These are phyloP conservation scores for Gyrodon lividus DNA, from an alignment of 768 basidiomycete genomes.

Conservation along the genomic window DNA sequence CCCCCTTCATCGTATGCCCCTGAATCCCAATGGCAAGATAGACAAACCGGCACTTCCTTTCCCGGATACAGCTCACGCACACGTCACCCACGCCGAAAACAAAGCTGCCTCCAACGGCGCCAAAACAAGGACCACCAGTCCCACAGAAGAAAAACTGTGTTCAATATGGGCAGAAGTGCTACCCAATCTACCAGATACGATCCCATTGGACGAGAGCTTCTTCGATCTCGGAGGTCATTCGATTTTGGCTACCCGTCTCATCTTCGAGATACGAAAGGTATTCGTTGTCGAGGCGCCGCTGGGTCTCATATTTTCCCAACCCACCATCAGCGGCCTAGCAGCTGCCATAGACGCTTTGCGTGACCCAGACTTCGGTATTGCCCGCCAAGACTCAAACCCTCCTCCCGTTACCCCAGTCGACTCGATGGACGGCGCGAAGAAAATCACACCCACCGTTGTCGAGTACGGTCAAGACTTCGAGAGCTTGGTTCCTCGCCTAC, in stretches of 20 bases:
- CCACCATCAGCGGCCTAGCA: constrained; percentile 80
- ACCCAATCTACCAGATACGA: constrained; percentile 70
- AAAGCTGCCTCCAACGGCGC: constrained; percentile 26
- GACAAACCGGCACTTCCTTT: constrained; percentile 98
- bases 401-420: constrained; percentile 16
- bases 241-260: constrained; percentile 93
- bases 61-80: constrained; percentile 85
- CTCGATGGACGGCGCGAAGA: constrained; percentile 12
- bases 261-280: constrained; percentile 92
- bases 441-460: constrained; percentile 33
- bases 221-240: constrained; percentile 99
- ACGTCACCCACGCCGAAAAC: constrained; percentile 42
- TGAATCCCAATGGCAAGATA: constrained; percentile 98
- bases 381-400: constrained; percentile 30
- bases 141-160: constrained; percentile 80
- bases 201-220: constrained; percentile 92
- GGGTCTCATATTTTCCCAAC: constrained; percentile 87
- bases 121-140: constrained; percentile 42
- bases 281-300: constrained; percentile 91
- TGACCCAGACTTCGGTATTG: constrained; percentile 79
- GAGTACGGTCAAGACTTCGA: constrained; percentile 83
- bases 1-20: constrained; percentile 90
- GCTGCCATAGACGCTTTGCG: constrained; percentile 71
- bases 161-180: constrained; percentile 84
- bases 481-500: constrained; percentile 55